Percentiles rank a stretch among this genome's conserved stretches.
phyloP scores from a whole-genome alignment of 2,329 filamentous ascomycete genomes.

The Ceratocystis destructans region DNA sequence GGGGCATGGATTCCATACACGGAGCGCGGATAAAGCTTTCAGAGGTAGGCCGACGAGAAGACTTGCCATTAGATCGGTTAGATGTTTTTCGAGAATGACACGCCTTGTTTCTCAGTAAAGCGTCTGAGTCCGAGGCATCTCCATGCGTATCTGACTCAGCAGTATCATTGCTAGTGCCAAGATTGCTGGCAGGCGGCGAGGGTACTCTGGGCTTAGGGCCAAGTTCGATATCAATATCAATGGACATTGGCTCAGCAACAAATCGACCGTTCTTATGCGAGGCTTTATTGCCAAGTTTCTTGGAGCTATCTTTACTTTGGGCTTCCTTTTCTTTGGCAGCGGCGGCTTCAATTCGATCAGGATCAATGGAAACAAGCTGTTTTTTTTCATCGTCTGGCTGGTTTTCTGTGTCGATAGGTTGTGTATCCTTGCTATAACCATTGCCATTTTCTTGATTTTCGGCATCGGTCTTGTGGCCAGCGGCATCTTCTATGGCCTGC shows the following conservation, averaged over 20 bases:
- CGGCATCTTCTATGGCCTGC: background rate
- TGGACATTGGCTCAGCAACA: background rate
- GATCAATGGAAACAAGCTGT: constrained; percentile 2
- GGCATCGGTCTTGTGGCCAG: background rate
- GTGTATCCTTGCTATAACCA: background rate
- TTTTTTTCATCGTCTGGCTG: background rate
- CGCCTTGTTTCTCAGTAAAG: background rate
- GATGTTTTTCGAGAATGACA: constrained; percentile 11
- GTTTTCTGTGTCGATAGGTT: background rate
- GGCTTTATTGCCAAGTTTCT: constrained; percentile 1
- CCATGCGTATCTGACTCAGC: background rate
- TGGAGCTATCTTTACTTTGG: background rate
- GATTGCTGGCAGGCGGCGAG: constrained; percentile 11
- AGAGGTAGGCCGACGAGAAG: constrained; percentile 7
- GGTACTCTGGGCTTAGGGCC: constrained; percentile 3
- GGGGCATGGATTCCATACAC: background rate
- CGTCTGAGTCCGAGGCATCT: constrained; percentile 10
- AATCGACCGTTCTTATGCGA: background rate
- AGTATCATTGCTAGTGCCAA: background rate
- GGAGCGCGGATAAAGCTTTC: constrained; percentile 1
- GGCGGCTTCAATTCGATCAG: background rate
- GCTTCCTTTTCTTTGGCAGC: background rate
- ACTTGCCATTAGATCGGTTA: constrained; percentile 10
- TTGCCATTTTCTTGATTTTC: background rate
- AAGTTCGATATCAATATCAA: background rate